Conservation (phyloP, 1,284 basidiomycete species). For the Austroboletus niveus region DNA sequence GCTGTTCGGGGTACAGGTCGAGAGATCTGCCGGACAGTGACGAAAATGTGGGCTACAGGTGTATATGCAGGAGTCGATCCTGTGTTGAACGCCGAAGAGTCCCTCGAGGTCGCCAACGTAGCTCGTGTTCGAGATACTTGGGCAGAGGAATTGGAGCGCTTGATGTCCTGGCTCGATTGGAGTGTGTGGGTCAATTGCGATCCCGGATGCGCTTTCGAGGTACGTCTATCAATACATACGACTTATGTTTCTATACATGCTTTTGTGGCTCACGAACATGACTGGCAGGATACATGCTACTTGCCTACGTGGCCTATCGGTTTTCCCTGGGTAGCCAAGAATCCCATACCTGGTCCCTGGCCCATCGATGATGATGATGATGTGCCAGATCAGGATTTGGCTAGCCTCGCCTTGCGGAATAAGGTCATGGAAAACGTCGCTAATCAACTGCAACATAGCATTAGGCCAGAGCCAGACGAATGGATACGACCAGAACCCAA, state of each 20-base stretch:
- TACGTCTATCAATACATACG: slow-evolving; percentile 11
- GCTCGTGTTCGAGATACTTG: slow-evolving; percentile 20
- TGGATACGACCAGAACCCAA: neutral
- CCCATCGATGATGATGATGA: neutral
- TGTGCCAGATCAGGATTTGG: neutral
- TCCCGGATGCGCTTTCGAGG: slow-evolving; percentile 35
- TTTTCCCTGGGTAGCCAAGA: neutral
- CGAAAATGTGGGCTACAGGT: slow-evolving; percentile 43
- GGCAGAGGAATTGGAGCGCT: slow-evolving; percentile 21
- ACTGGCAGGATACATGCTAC: neutral
- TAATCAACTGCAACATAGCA: neutral
- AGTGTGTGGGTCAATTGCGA: slow-evolving; percentile 38
- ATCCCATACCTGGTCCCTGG: neutral
- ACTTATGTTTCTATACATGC: neutral
- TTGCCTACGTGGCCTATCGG: neutral
- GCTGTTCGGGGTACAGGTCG: slow-evolving; percentile 35
- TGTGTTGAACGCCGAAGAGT: slow-evolving; percentile 1
- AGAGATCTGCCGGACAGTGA: slow-evolving; percentile 48
- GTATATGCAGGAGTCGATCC: slow-evolving; percentile 34
- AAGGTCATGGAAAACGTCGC: neutral
- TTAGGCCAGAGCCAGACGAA: neutral
- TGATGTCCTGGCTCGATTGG: slow-evolving; percentile 46
- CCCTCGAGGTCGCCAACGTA: slow-evolving; percentile 1
- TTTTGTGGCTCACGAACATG: neutral
- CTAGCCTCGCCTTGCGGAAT: neutral